These are phyloP conservation scores for Diaporthe vexans DNA, from an alignment of 2,329 filamentous ascomycete genomes.

Conservation along the genomic window DNA sequence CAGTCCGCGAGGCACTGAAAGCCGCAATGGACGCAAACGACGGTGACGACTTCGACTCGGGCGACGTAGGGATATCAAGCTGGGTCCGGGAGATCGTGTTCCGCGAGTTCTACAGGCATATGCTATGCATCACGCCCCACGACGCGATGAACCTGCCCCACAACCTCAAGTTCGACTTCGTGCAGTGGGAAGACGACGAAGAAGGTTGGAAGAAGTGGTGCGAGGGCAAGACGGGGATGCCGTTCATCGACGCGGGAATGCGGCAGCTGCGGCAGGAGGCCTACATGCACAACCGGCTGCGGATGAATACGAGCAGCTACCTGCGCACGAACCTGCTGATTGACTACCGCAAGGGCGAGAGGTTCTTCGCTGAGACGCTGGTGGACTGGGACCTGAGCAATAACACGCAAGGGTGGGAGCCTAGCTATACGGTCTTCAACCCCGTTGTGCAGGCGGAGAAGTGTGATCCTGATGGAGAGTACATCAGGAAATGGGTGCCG, in stretches of 20 bases:
- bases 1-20: conserved; percentile 44
- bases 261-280: conserved; percentile 69
- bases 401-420: conserved; percentile 78
- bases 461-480: conserved; percentile 75
- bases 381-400: conserved; percentile 74
- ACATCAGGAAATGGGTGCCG: conserved; percentile 76
- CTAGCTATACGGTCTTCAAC: conserved; percentile 81
- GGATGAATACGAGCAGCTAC: conserved; percentile 76
- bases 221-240: conserved; percentile 72
- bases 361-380: conserved; percentile 74
- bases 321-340: conserved; percentile 74
- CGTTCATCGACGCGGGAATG: conserved; percentile 78
- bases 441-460: conserved; percentile 77
- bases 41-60: conserved; percentile 33
- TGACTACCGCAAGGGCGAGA: conserved; percentile 76
- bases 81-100: conserved; percentile 49
- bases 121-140: conserved; percentile 45
- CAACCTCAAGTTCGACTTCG: conserved; percentile 78
- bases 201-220: conserved; percentile 73
- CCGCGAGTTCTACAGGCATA: conserved; percentile 48
- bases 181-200: conserved; percentile 75
- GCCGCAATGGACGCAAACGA: conserved; percentile 37
- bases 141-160: conserved; percentile 79
- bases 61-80: conserved; percentile 41
- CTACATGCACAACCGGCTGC: conserved; percentile 77